Percentiles rank a stretch among this genome's conserved stretches.
These are phyloP conservation scores for Annona squamosa DNA, from an alignment of 164 flowering plant species.

Conservation along the genomic window DNA sequence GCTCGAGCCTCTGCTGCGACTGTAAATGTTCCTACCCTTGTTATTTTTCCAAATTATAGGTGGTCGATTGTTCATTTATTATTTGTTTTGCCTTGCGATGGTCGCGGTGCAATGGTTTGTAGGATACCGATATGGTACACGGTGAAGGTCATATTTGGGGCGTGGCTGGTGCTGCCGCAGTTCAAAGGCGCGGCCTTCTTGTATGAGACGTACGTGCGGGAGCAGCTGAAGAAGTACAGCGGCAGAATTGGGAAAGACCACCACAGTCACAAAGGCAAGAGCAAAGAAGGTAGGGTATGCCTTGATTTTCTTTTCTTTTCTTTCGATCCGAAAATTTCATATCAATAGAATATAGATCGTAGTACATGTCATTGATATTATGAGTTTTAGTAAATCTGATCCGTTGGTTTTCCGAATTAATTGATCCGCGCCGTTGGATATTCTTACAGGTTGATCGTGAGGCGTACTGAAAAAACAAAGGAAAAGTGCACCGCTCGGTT, in stretches of 20 bases:
- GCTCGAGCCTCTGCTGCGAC: conserved; percentile 51
- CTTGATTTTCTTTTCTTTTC: too few relatives aligned
- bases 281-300: conserved; percentile 31
- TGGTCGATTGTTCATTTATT: background rate
- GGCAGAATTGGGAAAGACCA: conserved; percentile 11
- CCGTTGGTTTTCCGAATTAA: too few relatives aligned
- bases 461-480: too few relatives aligned
- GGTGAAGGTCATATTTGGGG: conserved; percentile 6
- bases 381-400: too few relatives aligned
- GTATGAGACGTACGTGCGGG: conserved; percentile 10
- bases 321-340: background rate
- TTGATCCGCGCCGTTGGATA: too few relatives aligned
- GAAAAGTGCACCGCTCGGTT: too few relatives aligned
- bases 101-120: background rate
- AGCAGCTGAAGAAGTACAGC: conserved; percentile 7
- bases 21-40: conserved; percentile 29
- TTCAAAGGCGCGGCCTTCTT: conserved; percentile 14
- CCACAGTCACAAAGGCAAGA: conserved; percentile 25
- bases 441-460: too few relatives aligned
- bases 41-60: background rate
- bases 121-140: conserved; percentile 12
- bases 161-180: conserved; percentile 14
- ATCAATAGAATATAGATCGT: too few relatives aligned
- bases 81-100: background rate
- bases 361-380: too few relatives aligned